A percentile compares a stretch with the other conserved stretches of the same genome.
These are phyloP conservation scores for Phaeotremella skinneri DNA, from an alignment of 768 basidiomycete genomes.

Conservation along the genomic window DNA sequence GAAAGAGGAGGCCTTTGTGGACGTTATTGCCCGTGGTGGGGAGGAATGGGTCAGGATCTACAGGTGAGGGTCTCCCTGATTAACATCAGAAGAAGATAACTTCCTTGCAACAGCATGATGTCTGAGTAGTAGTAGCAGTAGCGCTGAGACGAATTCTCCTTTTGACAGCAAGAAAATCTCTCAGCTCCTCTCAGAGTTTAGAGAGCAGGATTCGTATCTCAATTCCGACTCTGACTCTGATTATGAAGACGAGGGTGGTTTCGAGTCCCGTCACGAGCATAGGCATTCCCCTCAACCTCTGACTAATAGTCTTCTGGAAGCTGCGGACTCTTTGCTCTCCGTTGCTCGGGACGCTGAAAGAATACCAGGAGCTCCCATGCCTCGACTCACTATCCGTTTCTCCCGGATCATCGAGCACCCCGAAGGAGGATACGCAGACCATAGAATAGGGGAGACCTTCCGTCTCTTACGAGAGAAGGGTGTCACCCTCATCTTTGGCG, in stretches of 20 bases:
- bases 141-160: neutral
- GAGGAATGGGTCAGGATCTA: conserved; percentile 77
- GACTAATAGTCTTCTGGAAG: conserved; percentile 69
- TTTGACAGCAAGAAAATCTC: conserved; percentile 67
- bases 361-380: conserved; percentile 48
- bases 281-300: conserved; percentile 53
- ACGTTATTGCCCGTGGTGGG: conserved; percentile 74
- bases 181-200: conserved; percentile 73
- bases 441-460: conserved; percentile 65
- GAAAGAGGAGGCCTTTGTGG: conserved; percentile 55
- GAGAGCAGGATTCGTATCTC: conserved; percentile 77
- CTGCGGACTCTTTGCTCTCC: conserved; percentile 65
- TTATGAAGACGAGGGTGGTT: neutral
- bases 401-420: conserved; percentile 59
- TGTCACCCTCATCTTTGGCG: conserved; percentile 65
- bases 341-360: conserved; percentile 64
- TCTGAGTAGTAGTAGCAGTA: neutral
- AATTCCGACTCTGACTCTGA: conserved; percentile 59
- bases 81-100: conserved; percentile 2
- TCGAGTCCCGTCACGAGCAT: neutral
- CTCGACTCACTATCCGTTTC: conserved; percentile 60
- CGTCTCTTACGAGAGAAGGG: conserved; percentile 62
- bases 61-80: conserved; percentile 60
- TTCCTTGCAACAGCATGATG: neutral
- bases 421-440: conserved; percentile 39